A percentile compares a stretch with the other conserved stretches of the same genome.
Conservation (phyloP, 306 rosid genomes). For the Carpinus fangiana region DNA sequence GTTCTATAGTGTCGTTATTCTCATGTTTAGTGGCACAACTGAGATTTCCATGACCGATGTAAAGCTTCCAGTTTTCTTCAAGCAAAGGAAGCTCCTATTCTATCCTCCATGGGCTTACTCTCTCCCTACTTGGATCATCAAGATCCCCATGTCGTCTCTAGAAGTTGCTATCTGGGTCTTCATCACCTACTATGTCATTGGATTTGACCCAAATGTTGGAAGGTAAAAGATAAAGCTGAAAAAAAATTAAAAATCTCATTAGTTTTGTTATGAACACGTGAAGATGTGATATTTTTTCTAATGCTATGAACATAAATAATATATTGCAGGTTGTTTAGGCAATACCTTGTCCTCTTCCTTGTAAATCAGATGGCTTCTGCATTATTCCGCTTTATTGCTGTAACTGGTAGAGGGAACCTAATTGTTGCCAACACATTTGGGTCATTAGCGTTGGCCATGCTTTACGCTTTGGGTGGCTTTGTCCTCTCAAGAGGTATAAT, state of each 20-base stretch:
- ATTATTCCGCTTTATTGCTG: slow-evolving; percentile 49
- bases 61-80: slow-evolving; percentile 69
- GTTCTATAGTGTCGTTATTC: slow-evolving; percentile 27
- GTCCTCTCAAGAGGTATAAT: slow-evolving; percentile 44
- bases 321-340: slow-evolving; percentile 43
- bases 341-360: slow-evolving; percentile 36
- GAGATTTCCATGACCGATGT: slow-evolving; percentile 62
- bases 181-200: slow-evolving; percentile 61
- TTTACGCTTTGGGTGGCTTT: slow-evolving; percentile 48
- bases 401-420: slow-evolving; percentile 42
- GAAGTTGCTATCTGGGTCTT: slow-evolving; percentile 64
- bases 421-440: slow-evolving; percentile 45
- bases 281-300: not conserved
- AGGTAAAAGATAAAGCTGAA: slow-evolving; percentile 33
- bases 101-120: slow-evolving; percentile 72
- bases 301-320: not conserved
- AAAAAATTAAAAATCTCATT: not conserved
- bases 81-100: slow-evolving; percentile 63
- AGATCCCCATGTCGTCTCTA: slow-evolving; percentile 47
- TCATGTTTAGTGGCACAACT: slow-evolving; percentile 43
- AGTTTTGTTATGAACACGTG: not conserved
- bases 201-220: slow-evolving; percentile 54
- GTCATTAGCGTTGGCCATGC: slow-evolving; percentile 27
- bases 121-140: slow-evolving; percentile 64
- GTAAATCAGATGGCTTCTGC: slow-evolving; percentile 53